phyloP scores from a whole-genome alignment of 129 eudicot species.

The Ambrosia artemisiifolia region DNA sequence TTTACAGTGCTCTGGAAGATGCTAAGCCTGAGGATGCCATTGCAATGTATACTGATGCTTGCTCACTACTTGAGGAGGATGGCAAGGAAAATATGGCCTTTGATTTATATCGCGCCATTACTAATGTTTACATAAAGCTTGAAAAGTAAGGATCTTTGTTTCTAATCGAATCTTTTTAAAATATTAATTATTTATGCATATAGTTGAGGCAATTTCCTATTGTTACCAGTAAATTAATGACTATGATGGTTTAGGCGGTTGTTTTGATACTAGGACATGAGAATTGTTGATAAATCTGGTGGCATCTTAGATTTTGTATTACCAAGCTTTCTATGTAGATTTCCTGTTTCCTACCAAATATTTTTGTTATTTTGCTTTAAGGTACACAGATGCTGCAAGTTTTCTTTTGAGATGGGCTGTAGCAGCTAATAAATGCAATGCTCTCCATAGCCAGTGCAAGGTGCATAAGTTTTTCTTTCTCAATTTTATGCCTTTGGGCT shows the following conservation, averaged over 20 bases:
- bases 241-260: conserved; percentile 3
- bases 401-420: conserved; percentile 70
- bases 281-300: background rate
- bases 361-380: conserved; percentile 24
- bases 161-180: background rate
- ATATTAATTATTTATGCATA: background rate
- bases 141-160: conserved; percentile 54
- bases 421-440: conserved; percentile 85
- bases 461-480: conserved; percentile 25
- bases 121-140: conserved; percentile 71
- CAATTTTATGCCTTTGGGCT: conserved; percentile 8
- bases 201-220: background rate
- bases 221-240: background rate
- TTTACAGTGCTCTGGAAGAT: conserved; percentile 77
- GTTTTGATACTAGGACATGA: conserved; percentile 3
- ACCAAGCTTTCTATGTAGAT: background rate
- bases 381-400: conserved; percentile 87
- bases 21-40: conserved; percentile 71
- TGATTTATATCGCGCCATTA: conserved; percentile 86
- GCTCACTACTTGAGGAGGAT: conserved; percentile 79
- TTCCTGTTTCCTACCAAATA: background rate
- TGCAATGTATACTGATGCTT: conserved; percentile 69
- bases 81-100: conserved; percentile 92
- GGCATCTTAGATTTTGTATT: conserved; percentile 9
- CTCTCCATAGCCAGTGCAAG: conserved; percentile 95